These are phyloP conservation scores for Zasmidium cellare DNA, from an alignment of 2,329 filamentous ascomycete species.

Conservation along the genomic window DNA sequence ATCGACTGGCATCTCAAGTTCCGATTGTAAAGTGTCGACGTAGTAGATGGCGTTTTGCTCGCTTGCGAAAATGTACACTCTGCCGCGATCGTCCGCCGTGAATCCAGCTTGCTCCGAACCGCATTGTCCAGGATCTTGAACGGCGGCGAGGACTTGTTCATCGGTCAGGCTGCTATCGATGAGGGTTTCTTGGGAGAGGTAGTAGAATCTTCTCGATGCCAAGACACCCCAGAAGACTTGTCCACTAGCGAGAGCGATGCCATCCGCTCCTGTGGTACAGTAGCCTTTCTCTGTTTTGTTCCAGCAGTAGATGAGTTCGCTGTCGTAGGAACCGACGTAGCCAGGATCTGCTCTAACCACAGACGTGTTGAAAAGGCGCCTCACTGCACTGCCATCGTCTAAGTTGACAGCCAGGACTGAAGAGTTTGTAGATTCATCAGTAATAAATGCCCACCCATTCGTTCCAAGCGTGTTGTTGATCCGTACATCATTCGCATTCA, in stretches of 20 bases:
- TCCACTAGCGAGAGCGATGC: constrained; percentile 41
- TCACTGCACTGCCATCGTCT: constrained; percentile 35
- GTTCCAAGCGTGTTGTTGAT: constrained; percentile 46
- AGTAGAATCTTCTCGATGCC: constrained; percentile 44
- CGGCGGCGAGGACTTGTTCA: constrained; percentile 37
- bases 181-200: constrained; percentile 38
- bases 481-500: constrained; percentile 45
- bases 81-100: constrained; percentile 43
- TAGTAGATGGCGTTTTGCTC: constrained; percentile 50
- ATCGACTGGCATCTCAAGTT: constrained; percentile 39
- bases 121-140: constrained; percentile 42
- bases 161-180: constrained; percentile 36
- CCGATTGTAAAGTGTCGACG: constrained; percentile 39
- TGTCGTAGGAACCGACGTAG: constrained; percentile 41
- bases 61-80: constrained; percentile 43
- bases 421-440: constrained; percentile 40
- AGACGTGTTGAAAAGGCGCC: constrained; percentile 41
- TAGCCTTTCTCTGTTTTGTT: constrained; percentile 27
- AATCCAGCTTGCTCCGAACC: constrained; percentile 45
- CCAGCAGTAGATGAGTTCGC: constrained; percentile 29
- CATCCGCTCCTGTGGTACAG: constrained; percentile 26
- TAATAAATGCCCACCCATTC: constrained; percentile 43
- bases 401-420: constrained; percentile 44
- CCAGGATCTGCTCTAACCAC: constrained; percentile 40
- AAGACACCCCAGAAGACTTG: constrained; percentile 47